Evolutionary conservation across 768 basidiomycete genomes (phyloP).

Genomic region (Rhodotorula taiwanensis): DNA sequence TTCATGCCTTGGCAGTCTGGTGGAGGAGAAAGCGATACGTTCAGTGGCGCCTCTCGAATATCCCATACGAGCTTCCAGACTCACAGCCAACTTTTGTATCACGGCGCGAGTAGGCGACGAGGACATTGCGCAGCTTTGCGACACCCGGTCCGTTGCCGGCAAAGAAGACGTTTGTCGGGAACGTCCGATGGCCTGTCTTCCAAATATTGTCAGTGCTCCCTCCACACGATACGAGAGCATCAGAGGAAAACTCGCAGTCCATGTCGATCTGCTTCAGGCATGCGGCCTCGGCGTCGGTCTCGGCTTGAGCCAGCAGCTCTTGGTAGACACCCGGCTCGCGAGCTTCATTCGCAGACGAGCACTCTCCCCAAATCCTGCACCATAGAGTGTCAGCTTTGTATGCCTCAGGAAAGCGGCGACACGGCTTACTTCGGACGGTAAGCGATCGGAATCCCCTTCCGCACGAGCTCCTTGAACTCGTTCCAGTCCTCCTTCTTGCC

Average conservation of each 20-base stretch:
- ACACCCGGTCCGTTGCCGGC: constrained; percentile 94
- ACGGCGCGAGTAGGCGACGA: constrained; percentile 86
- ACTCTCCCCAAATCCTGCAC: constrained; percentile 65
- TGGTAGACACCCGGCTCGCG: constrained; percentile 82
- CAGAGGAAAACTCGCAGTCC: constrained; percentile 49
- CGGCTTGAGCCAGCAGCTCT: constrained; percentile 60
- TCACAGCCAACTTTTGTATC: constrained; percentile 76
- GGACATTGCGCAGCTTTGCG: constrained; percentile 77
- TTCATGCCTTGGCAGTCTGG: constrained; percentile 62
- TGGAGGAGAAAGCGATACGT: background rate
- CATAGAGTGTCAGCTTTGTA: background rate
- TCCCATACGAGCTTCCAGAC: background rate
- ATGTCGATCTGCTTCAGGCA: constrained; percentile 79
- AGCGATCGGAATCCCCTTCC: constrained; percentile 76
- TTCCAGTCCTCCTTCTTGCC: constrained; percentile 61
- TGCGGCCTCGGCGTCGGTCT: constrained; percentile 42
- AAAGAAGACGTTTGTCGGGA: constrained; percentile 63
- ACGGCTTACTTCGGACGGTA: constrained; percentile 62
- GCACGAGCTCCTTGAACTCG: constrained; percentile 72
- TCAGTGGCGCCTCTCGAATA: too few species aligned
- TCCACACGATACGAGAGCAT: background rate
- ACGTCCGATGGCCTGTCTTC: constrained; percentile 43
- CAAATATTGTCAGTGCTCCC: background rate
- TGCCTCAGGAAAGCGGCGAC: background rate
- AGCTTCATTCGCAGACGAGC: constrained; percentile 85